phyloP scores from a whole-genome alignment of 352 stramenopile genomes.

The Phytopythium ostracodes region DNA sequence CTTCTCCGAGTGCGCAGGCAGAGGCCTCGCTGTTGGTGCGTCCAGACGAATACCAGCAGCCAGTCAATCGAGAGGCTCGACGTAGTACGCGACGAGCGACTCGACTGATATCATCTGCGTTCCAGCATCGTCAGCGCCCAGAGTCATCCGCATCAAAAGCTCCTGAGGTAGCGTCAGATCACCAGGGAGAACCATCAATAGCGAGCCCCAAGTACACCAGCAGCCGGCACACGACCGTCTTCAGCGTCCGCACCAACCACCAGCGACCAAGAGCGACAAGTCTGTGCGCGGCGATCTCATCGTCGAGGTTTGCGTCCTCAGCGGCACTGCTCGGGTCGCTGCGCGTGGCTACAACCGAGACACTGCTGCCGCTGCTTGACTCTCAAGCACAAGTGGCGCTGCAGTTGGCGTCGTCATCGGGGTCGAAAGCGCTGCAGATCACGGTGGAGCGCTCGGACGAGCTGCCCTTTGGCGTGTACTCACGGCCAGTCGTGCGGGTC shows the following conservation, averaged over 20 bases:
- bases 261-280: neutral
- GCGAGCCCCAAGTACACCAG: neutral
- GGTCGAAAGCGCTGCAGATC: conserved; percentile 21
- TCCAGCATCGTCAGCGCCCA: neutral
- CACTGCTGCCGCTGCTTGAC: conserved; percentile 16
- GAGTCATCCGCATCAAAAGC: neutral
- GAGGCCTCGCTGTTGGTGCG: conserved; percentile 36
- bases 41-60: conserved; percentile 10
- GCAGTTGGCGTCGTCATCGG: neutral
- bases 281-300: conserved; percentile 3
- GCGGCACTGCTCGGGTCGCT: conserved; percentile 28
- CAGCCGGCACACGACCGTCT: neutral
- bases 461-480: conserved; percentile 42
- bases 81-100: neutral
- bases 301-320: conserved; percentile 10
- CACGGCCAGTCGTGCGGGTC: conserved; percentile 35
- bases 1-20: conserved; percentile 17
- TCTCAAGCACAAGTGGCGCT: neutral
- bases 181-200: neutral
- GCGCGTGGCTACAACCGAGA: conserved; percentile 21
- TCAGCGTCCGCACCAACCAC: neutral
- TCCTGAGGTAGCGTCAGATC: neutral
- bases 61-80: too few species aligned
- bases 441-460: conserved; percentile 41
- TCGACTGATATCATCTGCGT: conserved; percentile 2